Base-by-base conservation (phyloP, 2,329 filamentous ascomycete species). In the Emergomyces pasteurianus region DNA sequence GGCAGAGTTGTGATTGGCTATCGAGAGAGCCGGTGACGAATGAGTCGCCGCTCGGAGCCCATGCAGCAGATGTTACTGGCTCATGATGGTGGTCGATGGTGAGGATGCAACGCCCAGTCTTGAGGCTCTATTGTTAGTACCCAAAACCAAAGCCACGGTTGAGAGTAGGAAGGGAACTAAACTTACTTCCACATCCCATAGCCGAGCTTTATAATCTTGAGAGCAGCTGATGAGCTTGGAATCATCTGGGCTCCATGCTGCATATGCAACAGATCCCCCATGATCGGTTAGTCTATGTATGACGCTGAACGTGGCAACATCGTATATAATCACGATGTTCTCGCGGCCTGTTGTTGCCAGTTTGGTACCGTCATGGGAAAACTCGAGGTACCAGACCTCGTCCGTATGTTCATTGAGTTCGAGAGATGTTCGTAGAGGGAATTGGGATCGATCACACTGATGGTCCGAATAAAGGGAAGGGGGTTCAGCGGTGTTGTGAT, bases 241-340 rank as follows among this genome's bases (percentile, higher is more conserved):
- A 74, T 95, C 90, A 72, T 99, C 90, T 5, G 92, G 94, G 70
- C 92, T 96, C 90, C 94, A 99, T 1, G 89, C 81, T 3, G 95
- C 76, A 68, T 92, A 90, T 23, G 88, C 86, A 14, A 96, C 86
- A 0, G 89, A 87, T 2, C 77, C 77, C 1, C 83, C 80, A 67
- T 95, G 89, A 3, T 86, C 85, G 4, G 78, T 77, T 10, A 95
- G 76, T 53, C 74, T 80, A 60, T 85, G 81, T 3, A 88, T 68
- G 8, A 88, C 77, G 18, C 82, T 77, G 70, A 92, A 95, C 0
- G 82, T 83, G 1, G 78, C 78, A 0, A 89, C 87, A 60, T 95
- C 87, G 77, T 94, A 97, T 61, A 99, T 88, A 60, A 90, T 81
- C 55, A 95, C 87, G 8, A 82, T 80, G 34, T 83, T 84, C 63